A percentile compares a stretch with the other conserved stretches of the same genome.
These are phyloP conservation scores for Bolboschoenoplectus hybrid DNA, from an alignment of 202 grass and related monocot species.

Conservation along the genomic window DNA sequence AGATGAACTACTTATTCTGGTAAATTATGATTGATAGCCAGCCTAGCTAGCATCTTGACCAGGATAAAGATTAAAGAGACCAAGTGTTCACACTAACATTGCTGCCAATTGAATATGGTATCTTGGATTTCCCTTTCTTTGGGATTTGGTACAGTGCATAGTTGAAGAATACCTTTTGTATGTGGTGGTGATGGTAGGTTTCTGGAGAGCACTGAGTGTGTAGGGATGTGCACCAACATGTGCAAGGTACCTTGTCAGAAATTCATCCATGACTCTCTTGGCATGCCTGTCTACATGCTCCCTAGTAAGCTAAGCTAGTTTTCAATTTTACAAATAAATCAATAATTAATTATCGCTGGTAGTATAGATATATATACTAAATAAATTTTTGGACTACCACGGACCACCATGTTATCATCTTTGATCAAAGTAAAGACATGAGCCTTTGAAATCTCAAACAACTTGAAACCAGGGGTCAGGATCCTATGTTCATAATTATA, in stretches of 20 bases:
- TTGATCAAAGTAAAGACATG: not conserved
- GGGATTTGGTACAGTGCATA: not conserved
- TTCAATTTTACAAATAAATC: not conserved
- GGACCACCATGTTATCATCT: not conserved
- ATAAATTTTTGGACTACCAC: too few species aligned
- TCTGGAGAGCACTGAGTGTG: conserved; percentile 91
- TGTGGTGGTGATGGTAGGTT: conserved; percentile 51
- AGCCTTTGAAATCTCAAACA: not conserved
- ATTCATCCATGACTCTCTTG: conserved; percentile 91
- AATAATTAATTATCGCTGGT: not conserved
- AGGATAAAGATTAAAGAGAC: not conserved
- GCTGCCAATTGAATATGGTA: not conserved
- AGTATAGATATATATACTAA: not conserved
- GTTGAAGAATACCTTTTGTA: conserved; percentile 21
- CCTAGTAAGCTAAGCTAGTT: conserved; percentile 87
- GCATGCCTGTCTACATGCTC: conserved; percentile 82
- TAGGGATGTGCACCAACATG: conserved; percentile 97
- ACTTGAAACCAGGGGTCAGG: not conserved
- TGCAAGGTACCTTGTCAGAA: conserved; percentile 90
- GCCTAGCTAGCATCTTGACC: not conserved
- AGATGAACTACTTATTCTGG: not conserved
- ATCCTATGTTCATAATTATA: not conserved
- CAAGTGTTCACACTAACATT: conserved; percentile 17
- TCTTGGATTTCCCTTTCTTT: not conserved
- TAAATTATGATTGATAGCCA: not conserved